Evolutionary conservation across 495 filamentous ascomycete species (phyloP).

Genomic region (Filosporella fistucella): DNA sequence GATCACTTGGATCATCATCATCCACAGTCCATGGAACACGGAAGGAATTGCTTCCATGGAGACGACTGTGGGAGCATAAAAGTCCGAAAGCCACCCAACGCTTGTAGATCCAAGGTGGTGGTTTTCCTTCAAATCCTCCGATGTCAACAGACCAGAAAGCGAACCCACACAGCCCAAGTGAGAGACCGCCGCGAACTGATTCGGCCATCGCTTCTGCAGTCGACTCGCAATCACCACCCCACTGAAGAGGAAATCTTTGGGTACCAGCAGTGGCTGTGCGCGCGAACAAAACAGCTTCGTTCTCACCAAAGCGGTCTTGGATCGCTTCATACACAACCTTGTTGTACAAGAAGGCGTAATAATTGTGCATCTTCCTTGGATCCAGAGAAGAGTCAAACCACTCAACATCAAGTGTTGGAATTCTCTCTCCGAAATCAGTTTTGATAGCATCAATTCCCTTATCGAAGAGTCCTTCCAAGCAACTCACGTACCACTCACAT

Average conservation of each 20-base stretch:
- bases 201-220: conserved; percentile 72
- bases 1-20: conserved; percentile 40
- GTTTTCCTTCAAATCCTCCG: conserved; percentile 67
- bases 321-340: conserved; percentile 63
- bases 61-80: conserved; percentile 60
- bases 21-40: conserved; percentile 71
- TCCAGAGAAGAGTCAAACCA: conserved; percentile 53
- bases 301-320: conserved; percentile 49
- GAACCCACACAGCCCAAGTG: conserved; percentile 60
- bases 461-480: conserved; percentile 56
- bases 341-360: conserved; percentile 69
- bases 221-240: conserved; percentile 67
- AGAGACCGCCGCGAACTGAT: conserved; percentile 63
- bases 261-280: conserved; percentile 61
- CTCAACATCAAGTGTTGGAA: conserved; percentile 55
- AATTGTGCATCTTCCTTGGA: conserved; percentile 67
- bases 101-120: conserved; percentile 66
- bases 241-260: conserved; percentile 63
- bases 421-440: conserved; percentile 70
- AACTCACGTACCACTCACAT: conserved; percentile 51
- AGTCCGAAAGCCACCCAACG: conserved; percentile 73
- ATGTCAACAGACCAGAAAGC: conserved; percentile 70
- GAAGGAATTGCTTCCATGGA: conserved; percentile 64
- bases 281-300: conserved; percentile 63
- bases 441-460: conserved; percentile 67